phyloP scores from a whole-genome alignment of 2,329 filamentous ascomycete genomes.

The Hypoxylon sp. region DNA sequence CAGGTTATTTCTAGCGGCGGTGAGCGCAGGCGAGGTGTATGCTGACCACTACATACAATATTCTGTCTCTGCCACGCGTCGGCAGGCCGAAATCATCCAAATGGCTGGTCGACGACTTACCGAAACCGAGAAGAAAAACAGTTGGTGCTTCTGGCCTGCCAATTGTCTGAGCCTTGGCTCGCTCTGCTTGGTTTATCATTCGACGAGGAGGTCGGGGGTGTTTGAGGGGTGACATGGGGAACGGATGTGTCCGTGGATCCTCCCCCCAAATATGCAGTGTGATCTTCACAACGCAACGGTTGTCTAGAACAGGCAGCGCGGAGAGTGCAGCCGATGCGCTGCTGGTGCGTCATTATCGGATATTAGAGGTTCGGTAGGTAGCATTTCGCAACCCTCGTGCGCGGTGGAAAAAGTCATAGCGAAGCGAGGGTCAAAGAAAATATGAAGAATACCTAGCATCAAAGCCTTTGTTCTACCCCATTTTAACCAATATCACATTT shows the following conservation, averaged over 20 bases:
- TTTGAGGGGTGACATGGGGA: conserved; percentile 9
- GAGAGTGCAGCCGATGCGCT: conserved; percentile 35
- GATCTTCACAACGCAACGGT: conserved; percentile 25
- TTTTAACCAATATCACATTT: neutral
- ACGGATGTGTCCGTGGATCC: conserved; percentile 10
- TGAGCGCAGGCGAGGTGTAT: neutral
- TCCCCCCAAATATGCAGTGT: conserved; percentile 13
- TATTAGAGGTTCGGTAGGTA: neutral
- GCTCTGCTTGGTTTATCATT: conserved; percentile 8
- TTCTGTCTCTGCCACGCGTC: conserved; percentile 12
- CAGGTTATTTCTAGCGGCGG: neutral
- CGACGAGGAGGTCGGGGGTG: conserved; percentile 2
- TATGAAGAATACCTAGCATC: too few relatives aligned
- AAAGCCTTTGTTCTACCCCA: conserved; percentile 12
- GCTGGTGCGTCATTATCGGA: conserved; percentile 28
- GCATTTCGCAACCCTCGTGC: conserved; percentile 11
- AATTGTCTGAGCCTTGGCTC: neutral
- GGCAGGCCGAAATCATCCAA: conserved; percentile 18
- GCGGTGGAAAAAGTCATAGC: too few relatives aligned
- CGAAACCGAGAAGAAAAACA: conserved; percentile 8
- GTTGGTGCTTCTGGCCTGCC: neutral
- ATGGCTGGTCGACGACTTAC: conserved; percentile 14
- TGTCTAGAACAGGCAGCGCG: too few relatives aligned
- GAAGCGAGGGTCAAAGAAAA: too few relatives aligned
- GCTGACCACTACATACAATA: too few relatives aligned